Base-by-base conservation (phyloP, 805 yeast genomes). In the Dipodascus albidus region DNA sequence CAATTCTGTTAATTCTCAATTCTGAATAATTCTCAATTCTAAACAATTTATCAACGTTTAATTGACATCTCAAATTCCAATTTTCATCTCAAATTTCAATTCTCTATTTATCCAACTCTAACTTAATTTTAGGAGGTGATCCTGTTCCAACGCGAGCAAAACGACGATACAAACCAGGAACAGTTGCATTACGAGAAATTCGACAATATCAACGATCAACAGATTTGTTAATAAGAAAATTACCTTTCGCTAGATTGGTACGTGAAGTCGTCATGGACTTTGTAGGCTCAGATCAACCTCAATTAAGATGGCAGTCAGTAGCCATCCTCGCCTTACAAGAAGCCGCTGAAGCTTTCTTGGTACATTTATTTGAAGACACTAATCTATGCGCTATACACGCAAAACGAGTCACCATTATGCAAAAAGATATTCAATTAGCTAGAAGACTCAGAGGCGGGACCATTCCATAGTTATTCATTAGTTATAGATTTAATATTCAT, bases 311-410 rank as follows among this genome's bases (percentile, higher is more conserved):
- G 84, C 97, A 91, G 74, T 86, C 96, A 54, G 86, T 95, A 61
- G 99, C 99, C 61, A 85, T 91, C 62, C 90, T 96, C 75, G 99
- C 99, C 63, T 78, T 91, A 66, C 99, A 91, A 74, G 99, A 93
- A 77, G 90, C 98, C 59, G 96, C 91, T 59, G 99, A 91, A 79
- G 97, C 97, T 67, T 93, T 89, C 81, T 79, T 93, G 66, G 96
- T 91, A 53, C 87, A 96, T 57, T 75, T 91, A 67, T 93, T 91
- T 64, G 98, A 91, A 79, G 98, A 93, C 74, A 93, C 98, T 62
- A 91, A 90, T 79, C 81, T 91, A 78, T 93, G 97, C 77, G 97
- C 98, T 61, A 87, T 89, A 64, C 99, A 91, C 75, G 99, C 98
- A 67, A 91, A 93, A 83, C 85, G 99, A 77, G 98, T 91, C 64